Evolutionary conservation across 2,329 filamentous ascomycete genomes (phyloP).

Genomic region (Colletotrichum coccodes): DNA sequence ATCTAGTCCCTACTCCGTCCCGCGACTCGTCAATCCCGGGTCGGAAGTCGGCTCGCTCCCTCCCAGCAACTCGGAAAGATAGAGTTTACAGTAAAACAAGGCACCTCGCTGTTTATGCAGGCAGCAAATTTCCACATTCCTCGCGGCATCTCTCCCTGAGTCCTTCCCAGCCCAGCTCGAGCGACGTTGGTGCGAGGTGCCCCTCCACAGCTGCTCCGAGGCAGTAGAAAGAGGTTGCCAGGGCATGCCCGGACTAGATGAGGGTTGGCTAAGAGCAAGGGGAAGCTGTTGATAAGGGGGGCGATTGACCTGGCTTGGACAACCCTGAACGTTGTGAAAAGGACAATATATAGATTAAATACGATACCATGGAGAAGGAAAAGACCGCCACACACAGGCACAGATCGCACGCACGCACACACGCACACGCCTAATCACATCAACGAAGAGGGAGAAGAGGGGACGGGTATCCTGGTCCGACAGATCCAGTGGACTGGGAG

Average conservation of each 20-base stretch:
- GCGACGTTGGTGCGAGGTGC: constrained; percentile 6
- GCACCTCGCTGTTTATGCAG: constrained; percentile 26
- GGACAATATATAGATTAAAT: neutral
- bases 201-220: neutral
- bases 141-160: neutral
- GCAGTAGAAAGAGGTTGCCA: neutral
- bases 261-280: constrained; percentile 8
- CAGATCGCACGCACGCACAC: neutral
- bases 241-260: neutral
- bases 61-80: constrained; percentile 27
- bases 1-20: constrained; percentile 11
- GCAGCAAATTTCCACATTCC: constrained; percentile 29
- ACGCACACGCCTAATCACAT: neutral
- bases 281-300: neutral
- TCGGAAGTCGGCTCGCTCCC: constrained; percentile 30
- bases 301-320: neutral
- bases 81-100: constrained; percentile 32
- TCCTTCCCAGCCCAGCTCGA: constrained; percentile 7
- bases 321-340: neutral
- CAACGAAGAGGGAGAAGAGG: neutral
- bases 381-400: neutral
- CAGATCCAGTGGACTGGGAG: constrained; percentile 13
- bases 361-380: neutral
- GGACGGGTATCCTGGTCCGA: neutral
- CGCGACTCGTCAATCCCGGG: constrained; percentile 27